Percentiles rank a stretch among this genome's conserved stretches.
phyloP scores from a whole-genome alignment of 202 grass and related monocot species.

The Cymbopogon flexuosus region DNA sequence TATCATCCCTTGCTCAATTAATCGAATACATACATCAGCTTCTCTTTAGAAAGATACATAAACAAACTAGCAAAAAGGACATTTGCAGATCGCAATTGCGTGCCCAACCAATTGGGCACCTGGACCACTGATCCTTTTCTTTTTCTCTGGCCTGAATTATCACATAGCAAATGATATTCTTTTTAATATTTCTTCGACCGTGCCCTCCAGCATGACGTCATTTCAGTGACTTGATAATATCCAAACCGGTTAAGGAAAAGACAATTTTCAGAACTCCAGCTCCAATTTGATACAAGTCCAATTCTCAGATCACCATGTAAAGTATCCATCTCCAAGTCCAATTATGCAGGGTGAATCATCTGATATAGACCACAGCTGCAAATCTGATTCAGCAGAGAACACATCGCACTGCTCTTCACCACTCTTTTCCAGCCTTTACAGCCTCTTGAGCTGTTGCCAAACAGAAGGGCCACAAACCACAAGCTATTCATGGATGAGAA shows the following conservation, averaged over 20 bases:
- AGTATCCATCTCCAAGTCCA: conserved; percentile 3
- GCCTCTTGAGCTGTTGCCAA: conserved; percentile 30
- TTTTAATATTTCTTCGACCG: background rate
- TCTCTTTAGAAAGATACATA: background rate
- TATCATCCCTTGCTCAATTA: background rate
- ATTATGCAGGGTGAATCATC: background rate
- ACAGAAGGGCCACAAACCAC: conserved; percentile 23
- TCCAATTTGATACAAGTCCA: background rate
- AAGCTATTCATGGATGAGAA: conserved; percentile 27
- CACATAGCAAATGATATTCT: background rate
- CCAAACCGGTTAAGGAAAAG: background rate
- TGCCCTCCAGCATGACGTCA: conserved; percentile 26
- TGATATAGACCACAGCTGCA: conserved; percentile 5
- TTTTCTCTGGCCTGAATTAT: conserved; percentile 13
- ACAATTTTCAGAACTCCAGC: background rate
- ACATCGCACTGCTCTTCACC: conserved; percentile 32
- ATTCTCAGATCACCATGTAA: background rate
- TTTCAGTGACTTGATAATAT: conserved; percentile 20
- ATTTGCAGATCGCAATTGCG: conserved; percentile 10
- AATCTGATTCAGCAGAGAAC: conserved; percentile 34
- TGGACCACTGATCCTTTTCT: background rate
- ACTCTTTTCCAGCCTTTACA: conserved; percentile 27
- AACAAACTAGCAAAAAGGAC: background rate
- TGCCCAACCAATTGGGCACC: background rate
- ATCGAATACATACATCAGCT: background rate